Evolutionary conservation across 768 basidiomycete species (phyloP).

Genomic region (Hericium coralloides): DNA sequence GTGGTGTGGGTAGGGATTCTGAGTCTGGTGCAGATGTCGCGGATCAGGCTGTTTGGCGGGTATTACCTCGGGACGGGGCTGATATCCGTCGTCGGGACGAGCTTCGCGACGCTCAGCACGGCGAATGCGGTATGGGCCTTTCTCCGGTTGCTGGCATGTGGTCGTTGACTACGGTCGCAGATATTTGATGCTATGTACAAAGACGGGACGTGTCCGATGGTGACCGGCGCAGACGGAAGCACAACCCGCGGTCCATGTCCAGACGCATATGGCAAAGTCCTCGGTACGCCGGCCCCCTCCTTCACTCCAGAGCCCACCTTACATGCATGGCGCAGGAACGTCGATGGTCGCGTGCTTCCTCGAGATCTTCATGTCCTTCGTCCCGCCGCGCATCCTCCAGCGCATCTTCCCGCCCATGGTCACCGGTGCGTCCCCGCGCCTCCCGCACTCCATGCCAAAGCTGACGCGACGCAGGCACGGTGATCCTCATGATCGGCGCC

Average conservation of each 20-base stretch:
- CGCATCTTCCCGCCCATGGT: conserved; percentile 75
- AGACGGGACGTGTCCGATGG: conserved; percentile 67
- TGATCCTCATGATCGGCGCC: conserved; percentile 74
- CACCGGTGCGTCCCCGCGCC: conserved; percentile 36
- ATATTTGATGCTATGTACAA: conserved; percentile 72
- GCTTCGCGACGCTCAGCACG: conserved; percentile 70
- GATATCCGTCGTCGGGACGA: conserved; percentile 74
- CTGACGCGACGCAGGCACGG: conserved; percentile 40
- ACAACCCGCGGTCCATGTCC: conserved; percentile 56
- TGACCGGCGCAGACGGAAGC: conserved; percentile 47
- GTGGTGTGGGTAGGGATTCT: conserved; percentile 44
- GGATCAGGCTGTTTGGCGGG: conserved; percentile 46
- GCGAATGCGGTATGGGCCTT: conserved; percentile 46
- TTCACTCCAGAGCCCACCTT: background rate
- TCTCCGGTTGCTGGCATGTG: background rate
- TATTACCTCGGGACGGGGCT: conserved; percentile 77
- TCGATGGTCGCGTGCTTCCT: conserved; percentile 71
- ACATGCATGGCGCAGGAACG: conserved; percentile 37
- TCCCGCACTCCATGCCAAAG: background rate
- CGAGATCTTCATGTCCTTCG: conserved; percentile 72
- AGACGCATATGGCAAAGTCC: conserved; percentile 71
- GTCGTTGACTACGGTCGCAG: conserved; percentile 22
- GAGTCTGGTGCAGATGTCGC: conserved; percentile 73
- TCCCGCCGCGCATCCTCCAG: conserved; percentile 53
- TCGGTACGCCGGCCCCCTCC: conserved; percentile 34